Evolutionary conservation across 352 stramenopile species (phyloP), one percentile per base, ranked within the genome.

Genomic region (Phytopythium helicoides): DNA sequence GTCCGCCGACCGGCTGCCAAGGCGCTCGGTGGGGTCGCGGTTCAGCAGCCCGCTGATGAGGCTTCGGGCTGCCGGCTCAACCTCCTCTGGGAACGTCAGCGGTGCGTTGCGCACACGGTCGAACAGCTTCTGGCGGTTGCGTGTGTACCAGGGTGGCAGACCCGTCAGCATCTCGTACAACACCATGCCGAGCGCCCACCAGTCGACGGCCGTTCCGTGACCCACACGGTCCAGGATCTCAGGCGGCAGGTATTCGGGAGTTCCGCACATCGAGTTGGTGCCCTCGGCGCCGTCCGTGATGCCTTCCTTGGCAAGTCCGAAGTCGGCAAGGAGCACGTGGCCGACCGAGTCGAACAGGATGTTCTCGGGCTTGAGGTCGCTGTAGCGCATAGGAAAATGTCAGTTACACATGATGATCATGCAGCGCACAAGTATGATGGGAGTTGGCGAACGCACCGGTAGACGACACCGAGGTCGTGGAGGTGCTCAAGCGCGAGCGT

Each of bases 161-260:
- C 89, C 89, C 58, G 85, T 98, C 28, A 98, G 76, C 90, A 98
- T 97, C 58, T 97, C 90, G 72, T 97, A 98, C 14, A 98, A 69
- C 52, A 98, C 80, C 79, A 92, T 92, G 36, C 84, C 91, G 21
- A 97, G 80, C 14, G 86, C 86, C 91, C 91, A 97, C 88, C 90
- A 97, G 66, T 97, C 91, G 12, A 96, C 89, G 16, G 86, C 84
- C 7, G 85, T 96, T 56, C 91, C 91, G 66, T 97, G 86, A 36
- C 86, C 88, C 36, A 91, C 76, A 42, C 86, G 81, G 68, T 91
- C 82, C 8, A 97, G 58, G 52, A 98, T 95, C 74, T 98, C 90
- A 28, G 92, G 92, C 11, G 90, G 87, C 56, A 98, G 64, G 70
- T 98, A 98, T 73, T 98, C 91, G 18, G 88, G 89, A 21, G 91